Evolutionary conservation across 2,329 filamentous ascomycete species (phyloP).

Genomic region (Colletotrichum sansevieriae): DNA sequence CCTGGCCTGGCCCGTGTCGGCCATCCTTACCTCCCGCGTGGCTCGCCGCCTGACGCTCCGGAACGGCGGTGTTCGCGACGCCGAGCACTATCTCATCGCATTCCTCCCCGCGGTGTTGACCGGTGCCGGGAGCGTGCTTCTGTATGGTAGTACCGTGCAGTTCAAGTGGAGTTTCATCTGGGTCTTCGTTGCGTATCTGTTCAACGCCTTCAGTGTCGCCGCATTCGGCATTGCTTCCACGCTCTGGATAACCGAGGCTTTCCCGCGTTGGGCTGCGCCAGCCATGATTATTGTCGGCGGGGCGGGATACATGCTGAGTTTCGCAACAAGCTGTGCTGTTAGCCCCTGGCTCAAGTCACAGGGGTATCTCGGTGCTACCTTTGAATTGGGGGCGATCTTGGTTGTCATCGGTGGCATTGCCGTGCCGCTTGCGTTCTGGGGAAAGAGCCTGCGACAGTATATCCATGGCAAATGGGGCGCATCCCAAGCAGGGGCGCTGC

Average conservation of each 20-base stretch:
- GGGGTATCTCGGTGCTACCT: constrained; percentile 32
- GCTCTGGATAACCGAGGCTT: constrained; percentile 47
- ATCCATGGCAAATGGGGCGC: constrained; percentile 44
- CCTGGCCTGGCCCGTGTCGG: constrained; percentile 40
- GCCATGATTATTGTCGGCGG: constrained; percentile 39
- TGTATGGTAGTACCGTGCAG: constrained; percentile 43
- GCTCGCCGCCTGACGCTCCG: constrained; percentile 44
- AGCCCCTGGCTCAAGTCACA: constrained; percentile 37
- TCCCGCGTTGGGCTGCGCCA: constrained; percentile 46
- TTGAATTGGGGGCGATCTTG: constrained; percentile 42
- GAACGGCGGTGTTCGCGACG: constrained; percentile 45
- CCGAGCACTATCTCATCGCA: constrained; percentile 46
- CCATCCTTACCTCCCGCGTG: constrained; percentile 43
- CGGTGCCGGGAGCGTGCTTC: constrained; percentile 41
- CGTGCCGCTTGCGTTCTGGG: constrained; percentile 47
- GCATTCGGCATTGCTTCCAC: constrained; percentile 44
- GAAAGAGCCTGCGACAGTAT: constrained; percentile 45
- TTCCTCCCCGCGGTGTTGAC: constrained; percentile 44
- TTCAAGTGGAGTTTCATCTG: constrained; percentile 41
- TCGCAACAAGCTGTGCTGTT: constrained; percentile 22
- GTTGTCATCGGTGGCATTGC: constrained; percentile 44
- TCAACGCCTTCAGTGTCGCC: constrained; percentile 44
- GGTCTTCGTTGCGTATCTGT: constrained; percentile 32
- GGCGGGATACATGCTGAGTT: constrained; percentile 38
- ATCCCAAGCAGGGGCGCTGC: constrained; percentile 45